Conservation (phyloP, 371 early-diverging fungal genomes). For the Capniomyces stellatus region DNA sequence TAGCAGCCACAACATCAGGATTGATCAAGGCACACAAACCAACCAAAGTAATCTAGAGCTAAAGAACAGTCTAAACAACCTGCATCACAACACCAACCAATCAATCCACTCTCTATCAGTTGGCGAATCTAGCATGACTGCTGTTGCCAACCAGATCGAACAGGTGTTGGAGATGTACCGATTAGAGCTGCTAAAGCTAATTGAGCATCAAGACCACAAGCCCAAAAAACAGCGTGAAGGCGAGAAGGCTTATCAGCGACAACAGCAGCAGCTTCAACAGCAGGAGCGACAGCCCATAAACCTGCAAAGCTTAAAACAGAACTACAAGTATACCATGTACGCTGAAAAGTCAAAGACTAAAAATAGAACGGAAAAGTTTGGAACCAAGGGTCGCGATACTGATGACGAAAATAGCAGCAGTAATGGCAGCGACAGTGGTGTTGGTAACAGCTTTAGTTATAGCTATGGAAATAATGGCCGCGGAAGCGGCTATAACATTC, state of each 20-base stretch:
- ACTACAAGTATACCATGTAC: too few species aligned
- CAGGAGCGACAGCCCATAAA: too few species aligned
- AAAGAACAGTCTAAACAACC: not conserved
- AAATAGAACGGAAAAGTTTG: too few species aligned
- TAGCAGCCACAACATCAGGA: not conserved
- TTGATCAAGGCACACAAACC: not conserved
- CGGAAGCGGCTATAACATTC: not conserved
- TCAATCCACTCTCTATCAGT: not conserved
- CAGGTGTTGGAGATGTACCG: conserved; percentile 3
- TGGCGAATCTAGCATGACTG: not conserved
- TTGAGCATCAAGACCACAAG: not conserved
- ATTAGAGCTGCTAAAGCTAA: not conserved
- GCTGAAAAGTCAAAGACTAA: too few species aligned
- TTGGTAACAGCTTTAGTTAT: not conserved
- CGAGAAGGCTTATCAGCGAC: too few species aligned
- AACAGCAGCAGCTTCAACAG: too few species aligned
- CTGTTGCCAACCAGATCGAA: conserved; percentile 1
- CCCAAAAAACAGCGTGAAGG: too few species aligned
- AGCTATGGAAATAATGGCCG: not conserved
- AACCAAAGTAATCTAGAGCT: not conserved
- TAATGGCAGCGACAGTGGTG: not conserved
- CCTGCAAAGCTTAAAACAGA: too few species aligned
- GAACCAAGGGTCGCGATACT: too few species aligned
- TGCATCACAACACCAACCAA: not conserved
- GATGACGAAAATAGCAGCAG: too few species aligned